Evolutionary conservation across 2,329 filamentous ascomycete genomes (phyloP).

Genomic region (Capronia americana): DNA sequence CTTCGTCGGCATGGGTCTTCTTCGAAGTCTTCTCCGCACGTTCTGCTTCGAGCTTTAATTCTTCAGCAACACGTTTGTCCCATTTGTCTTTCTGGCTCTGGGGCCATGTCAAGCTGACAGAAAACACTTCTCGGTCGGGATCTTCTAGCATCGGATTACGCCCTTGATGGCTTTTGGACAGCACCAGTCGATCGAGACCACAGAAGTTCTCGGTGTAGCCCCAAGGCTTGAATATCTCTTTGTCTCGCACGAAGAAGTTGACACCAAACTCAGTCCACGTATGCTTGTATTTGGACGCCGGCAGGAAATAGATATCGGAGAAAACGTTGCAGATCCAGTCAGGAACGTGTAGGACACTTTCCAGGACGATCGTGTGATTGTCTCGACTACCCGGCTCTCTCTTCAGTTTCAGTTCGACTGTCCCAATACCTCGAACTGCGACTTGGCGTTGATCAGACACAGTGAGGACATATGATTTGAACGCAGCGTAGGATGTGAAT

Average conservation of each 20-base stretch:
- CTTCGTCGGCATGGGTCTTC: constrained; percentile 22
- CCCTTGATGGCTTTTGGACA: constrained; percentile 33
- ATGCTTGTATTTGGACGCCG: constrained; percentile 34
- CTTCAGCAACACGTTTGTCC: constrained; percentile 22
- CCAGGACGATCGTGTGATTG: constrained; percentile 41
- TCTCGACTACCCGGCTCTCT: constrained; percentile 36
- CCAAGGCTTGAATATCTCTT: constrained; percentile 34
- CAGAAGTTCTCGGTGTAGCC: constrained; percentile 41
- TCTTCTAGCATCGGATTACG: constrained; percentile 41
- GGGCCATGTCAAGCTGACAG: constrained; percentile 39
- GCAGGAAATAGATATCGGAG: constrained; percentile 37
- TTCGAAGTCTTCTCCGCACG: constrained; percentile 24
- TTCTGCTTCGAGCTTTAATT: constrained; percentile 23
- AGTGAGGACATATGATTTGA: constrained; percentile 40
- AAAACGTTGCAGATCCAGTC: constrained; percentile 45
- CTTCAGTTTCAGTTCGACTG: constrained; percentile 43
- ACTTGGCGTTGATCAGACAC: constrained; percentile 37
- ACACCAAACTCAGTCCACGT: constrained; percentile 38
- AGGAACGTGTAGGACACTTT: constrained; percentile 47
- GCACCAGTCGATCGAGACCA: constrained; percentile 38
- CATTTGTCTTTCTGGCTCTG: constrained; percentile 39
- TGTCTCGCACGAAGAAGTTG: constrained; percentile 34
- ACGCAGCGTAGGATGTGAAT: constrained; percentile 44
- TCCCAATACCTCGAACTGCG: constrained; percentile 44
- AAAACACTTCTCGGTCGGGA: constrained; percentile 39